Percentiles rank a stretch among this genome's conserved stretches.
Evolutionary conservation across 225 moss, liverwort and hornwort genomes (phyloP).

Genomic region (Bryoerythrophyllum caledonicum): DNA sequence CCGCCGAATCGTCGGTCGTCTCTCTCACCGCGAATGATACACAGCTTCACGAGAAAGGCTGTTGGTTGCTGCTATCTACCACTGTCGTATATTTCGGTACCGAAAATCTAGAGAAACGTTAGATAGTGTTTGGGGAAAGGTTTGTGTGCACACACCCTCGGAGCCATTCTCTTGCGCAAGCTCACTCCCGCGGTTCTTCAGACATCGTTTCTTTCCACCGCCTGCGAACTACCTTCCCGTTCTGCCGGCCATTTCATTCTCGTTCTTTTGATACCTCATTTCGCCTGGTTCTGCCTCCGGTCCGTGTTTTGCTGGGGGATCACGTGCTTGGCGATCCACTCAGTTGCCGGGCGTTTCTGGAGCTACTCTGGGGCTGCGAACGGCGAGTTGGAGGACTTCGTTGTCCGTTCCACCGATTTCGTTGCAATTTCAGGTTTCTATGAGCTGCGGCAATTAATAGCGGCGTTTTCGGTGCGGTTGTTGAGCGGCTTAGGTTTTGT

Average conservation of each 20-base stretch:
- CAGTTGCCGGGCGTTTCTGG: background rate
- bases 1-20: constrained; percentile 25
- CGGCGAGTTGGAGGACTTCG: background rate
- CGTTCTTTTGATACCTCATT: background rate
- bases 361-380: background rate
- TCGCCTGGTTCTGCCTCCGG: background rate
- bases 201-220: background rate
- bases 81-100: background rate
- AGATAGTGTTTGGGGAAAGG: background rate
- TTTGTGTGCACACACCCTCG: background rate
- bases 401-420: background rate
- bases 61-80: background rate
- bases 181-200: no score
- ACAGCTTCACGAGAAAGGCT: background rate
- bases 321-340: background rate
- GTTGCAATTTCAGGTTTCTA: background rate
- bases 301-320: background rate
- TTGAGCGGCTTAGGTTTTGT: constrained; percentile 3
- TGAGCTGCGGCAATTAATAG: background rate
- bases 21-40: background rate
- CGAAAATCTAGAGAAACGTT: background rate
- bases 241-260: background rate
- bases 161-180: background rate
- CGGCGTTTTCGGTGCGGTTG: background rate
- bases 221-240: background rate